These are phyloP conservation scores for Aureobasidium lini DNA, from an alignment of 2,329 filamentous ascomycete genomes.

Conservation along the genomic window DNA sequence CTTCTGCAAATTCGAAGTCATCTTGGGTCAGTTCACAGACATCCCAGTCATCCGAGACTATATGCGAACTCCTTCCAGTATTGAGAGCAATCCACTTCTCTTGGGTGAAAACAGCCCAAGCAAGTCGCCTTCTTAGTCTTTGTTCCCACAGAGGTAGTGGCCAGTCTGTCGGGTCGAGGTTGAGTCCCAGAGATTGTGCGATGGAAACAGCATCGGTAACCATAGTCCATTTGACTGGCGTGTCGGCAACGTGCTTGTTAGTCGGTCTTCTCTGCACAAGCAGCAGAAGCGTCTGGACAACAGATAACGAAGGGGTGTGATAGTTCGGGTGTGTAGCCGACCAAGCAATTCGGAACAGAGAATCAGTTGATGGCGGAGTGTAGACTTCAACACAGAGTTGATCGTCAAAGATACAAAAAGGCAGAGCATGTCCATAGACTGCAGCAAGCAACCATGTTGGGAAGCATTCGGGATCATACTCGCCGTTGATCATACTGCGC, in stretches of 20 bases:
- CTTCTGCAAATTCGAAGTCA: conserved; percentile 35
- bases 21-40: conserved; percentile 37
- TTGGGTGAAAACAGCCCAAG: conserved; percentile 60
- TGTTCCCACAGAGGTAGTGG: conserved; percentile 57
- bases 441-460: conserved; percentile 34
- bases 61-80: conserved; percentile 51
- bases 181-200: conserved; percentile 51
- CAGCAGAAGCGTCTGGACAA: conserved; percentile 26
- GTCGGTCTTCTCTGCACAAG: conserved; percentile 27
- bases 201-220: conserved; percentile 40
- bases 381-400: conserved; percentile 29
- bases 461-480: conserved; percentile 27
- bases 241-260: conserved; percentile 28
- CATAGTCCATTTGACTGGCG: conserved; percentile 28
- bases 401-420: conserved; percentile 39
- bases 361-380: conserved; percentile 27
- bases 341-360: conserved; percentile 27
- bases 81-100: conserved; percentile 55
- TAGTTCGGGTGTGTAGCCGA: conserved; percentile 23
- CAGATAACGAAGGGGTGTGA: conserved; percentile 26
- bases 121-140: conserved; percentile 52
- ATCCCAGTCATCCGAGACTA: conserved; percentile 49
- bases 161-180: conserved; percentile 56
- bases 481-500: conserved; percentile 25
- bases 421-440: conserved; percentile 38